phyloP scores from a whole-genome alignment of 2,329 filamentous ascomycete species.

The Triangularia verruculosa region DNA sequence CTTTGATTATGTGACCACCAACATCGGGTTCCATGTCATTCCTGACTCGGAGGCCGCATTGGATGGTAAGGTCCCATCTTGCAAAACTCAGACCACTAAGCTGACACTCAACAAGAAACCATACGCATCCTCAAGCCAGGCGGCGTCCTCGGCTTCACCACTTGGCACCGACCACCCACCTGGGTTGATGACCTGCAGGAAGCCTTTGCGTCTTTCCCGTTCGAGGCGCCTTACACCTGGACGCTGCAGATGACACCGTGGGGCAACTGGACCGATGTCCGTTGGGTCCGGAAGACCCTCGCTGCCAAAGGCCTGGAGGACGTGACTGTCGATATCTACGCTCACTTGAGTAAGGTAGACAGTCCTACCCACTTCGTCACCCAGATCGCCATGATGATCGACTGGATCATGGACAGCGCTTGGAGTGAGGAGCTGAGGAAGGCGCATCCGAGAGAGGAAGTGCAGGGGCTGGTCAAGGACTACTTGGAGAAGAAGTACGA shows the following conservation, averaged over 20 bases:
- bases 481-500: slow-evolving; percentile 41
- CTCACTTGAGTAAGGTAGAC: slow-evolving; percentile 32
- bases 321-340: slow-evolving; percentile 35
- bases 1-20: slow-evolving; percentile 30
- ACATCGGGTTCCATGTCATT: slow-evolving; percentile 30
- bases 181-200: slow-evolving; percentile 40
- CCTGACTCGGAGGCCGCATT: slow-evolving; percentile 30
- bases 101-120: slow-evolving; percentile 42
- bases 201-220: slow-evolving; percentile 41
- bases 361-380: slow-evolving; percentile 37
- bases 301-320: slow-evolving; percentile 37
- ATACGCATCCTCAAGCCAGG: slow-evolving; percentile 58
- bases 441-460: slow-evolving; percentile 38
- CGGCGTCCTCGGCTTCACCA: slow-evolving; percentile 56
- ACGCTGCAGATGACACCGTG: slow-evolving; percentile 41
- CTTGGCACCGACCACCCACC: slow-evolving; percentile 33
- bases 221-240: slow-evolving; percentile 36
- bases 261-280: slow-evolving; percentile 39
- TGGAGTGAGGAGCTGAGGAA: slow-evolving; percentile 41
- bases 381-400: slow-evolving; percentile 39
- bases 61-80: slow-evolving; percentile 21
- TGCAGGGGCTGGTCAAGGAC: slow-evolving; percentile 34
- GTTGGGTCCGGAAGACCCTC: slow-evolving; percentile 40
- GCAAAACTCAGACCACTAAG: background rate
- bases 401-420: slow-evolving; percentile 36